These are phyloP conservation scores for Berberis vulgaris DNA, from an alignment of 164 flowering plant species.

Conservation along the genomic window DNA sequence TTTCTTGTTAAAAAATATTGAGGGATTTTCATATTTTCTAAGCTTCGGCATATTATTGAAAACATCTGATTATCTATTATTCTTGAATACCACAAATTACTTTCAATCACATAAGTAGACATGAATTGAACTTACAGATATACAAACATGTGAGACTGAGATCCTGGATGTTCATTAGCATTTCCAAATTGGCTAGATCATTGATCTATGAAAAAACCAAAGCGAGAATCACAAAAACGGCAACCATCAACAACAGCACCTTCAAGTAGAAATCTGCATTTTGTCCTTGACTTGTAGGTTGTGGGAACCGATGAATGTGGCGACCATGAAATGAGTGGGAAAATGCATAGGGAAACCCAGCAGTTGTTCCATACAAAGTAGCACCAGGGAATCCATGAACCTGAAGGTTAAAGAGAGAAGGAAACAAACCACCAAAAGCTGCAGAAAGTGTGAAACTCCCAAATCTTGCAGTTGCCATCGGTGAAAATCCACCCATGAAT, in stretches of 20 bases:
- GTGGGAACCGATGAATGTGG: constrained; percentile 32
- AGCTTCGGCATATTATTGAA: too few species aligned
- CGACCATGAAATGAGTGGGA: constrained; percentile 42
- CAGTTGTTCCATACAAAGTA: constrained; percentile 43
- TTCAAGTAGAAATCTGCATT: constrained; percentile 39
- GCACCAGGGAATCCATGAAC: constrained; percentile 47
- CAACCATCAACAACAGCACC: constrained; percentile 37
- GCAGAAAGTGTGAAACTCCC: constrained; percentile 49
- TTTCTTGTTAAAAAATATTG: too few species aligned
- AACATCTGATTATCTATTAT: too few species aligned
- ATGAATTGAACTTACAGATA: neutral
- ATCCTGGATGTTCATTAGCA: constrained; percentile 5
- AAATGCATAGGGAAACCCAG: constrained; percentile 45
- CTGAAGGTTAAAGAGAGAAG: constrained; percentile 45
- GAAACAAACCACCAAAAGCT: constrained; percentile 55
- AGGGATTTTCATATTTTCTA: too few species aligned
- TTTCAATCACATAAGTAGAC: neutral
- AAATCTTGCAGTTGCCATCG: constrained; percentile 41
- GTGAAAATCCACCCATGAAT: constrained; percentile 51
- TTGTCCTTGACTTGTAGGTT: constrained; percentile 26
- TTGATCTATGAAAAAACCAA: constrained; percentile 32
- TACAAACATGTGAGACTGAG: constrained; percentile 8
- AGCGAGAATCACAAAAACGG: constrained; percentile 39
- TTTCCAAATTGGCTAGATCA: neutral
- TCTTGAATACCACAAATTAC: too few species aligned